Evolutionary conservation across 345 rosid species (phyloP).

Genomic region (Brassica rapa): DNA sequence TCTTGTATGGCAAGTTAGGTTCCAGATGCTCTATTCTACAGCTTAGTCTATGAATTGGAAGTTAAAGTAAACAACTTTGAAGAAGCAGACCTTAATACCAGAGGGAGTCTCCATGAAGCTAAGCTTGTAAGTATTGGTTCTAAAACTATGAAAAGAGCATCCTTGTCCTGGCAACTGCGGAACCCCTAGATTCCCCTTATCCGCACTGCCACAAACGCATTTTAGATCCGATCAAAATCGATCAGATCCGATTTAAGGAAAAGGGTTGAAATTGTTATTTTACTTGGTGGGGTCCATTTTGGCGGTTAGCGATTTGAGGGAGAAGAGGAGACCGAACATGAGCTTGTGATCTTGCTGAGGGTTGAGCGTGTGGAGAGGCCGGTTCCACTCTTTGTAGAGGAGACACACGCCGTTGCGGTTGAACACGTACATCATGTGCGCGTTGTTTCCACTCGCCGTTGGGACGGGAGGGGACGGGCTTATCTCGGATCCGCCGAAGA

Average conservation of each 20-base stretch:
- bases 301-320: conserved; percentile 92
- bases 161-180: conserved; percentile 96
- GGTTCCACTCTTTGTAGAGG: conserved; percentile 88
- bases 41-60: not conserved
- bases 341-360: conserved; percentile 93
- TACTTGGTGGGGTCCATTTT: conserved; percentile 93
- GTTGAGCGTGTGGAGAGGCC: conserved; percentile 81
- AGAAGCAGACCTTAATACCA: conserved; percentile 71
- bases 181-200: conserved; percentile 82
- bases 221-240: not conserved
- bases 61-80: not conserved
- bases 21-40: too few relatives aligned
- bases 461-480: conserved; percentile 86
- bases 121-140: conserved; percentile 88
- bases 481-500: conserved; percentile 88
- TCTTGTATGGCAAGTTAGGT: too few relatives aligned
- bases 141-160: conserved; percentile 91
- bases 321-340: conserved; percentile 93
- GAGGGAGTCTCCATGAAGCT: conserved; percentile 98
- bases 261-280: conserved; percentile 9
- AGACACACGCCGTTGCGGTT: conserved; percentile 88
- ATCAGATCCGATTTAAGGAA: not conserved
- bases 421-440: conserved; percentile 84
- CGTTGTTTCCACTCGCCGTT: conserved; percentile 73
- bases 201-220: conserved; percentile 39